Percentiles rank a stretch among this genome's conserved stretches.
phyloP scores from a whole-genome alignment of 768 basidiomycete species.

The Tricholoma furcatifolium region DNA sequence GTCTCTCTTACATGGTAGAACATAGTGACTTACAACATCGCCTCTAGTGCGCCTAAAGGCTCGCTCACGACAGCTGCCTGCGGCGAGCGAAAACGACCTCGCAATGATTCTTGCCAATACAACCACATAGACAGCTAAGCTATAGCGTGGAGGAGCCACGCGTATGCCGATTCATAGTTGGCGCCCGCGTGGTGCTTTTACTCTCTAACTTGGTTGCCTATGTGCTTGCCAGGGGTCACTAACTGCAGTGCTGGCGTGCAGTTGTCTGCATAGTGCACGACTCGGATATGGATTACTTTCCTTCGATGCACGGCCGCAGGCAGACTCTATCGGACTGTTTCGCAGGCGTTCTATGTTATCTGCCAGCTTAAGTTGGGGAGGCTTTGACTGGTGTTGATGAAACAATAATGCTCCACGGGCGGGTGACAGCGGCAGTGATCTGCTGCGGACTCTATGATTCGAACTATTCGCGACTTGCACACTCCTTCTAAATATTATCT shows the following conservation, averaged over 20 bases:
- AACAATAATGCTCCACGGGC: not conserved
- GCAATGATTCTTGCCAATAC: slow-evolving; percentile 53
- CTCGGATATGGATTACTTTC: not conserved
- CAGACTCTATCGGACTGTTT: slow-evolving; percentile 1
- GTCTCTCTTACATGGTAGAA: slow-evolving; percentile 1
- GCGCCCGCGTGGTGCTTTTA: not conserved
- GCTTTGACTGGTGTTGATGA: not conserved
- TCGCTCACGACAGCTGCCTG: slow-evolving; percentile 79
- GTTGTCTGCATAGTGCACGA: not conserved
- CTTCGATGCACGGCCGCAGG: not conserved
- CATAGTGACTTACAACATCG: slow-evolving; percentile 8
- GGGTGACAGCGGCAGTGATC: not conserved
- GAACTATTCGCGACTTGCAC: not conserved
- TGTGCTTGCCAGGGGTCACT: not conserved
- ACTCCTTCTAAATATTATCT: not conserved
- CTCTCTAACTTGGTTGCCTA: not conserved
- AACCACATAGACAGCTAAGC: slow-evolving; percentile 6
- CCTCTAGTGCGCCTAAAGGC: slow-evolving; percentile 84
- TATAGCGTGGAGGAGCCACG: not conserved
- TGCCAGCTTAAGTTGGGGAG: not conserved
- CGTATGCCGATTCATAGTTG: not conserved
- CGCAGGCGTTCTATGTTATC: not conserved
- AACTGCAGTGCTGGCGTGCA: not conserved
- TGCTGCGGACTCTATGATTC: not conserved
- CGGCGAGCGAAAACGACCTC: slow-evolving; percentile 85